phyloP scores from a whole-genome alignment of 1,284 basidiomycete genomes.

The Phaffia rhodozyma region DNA sequence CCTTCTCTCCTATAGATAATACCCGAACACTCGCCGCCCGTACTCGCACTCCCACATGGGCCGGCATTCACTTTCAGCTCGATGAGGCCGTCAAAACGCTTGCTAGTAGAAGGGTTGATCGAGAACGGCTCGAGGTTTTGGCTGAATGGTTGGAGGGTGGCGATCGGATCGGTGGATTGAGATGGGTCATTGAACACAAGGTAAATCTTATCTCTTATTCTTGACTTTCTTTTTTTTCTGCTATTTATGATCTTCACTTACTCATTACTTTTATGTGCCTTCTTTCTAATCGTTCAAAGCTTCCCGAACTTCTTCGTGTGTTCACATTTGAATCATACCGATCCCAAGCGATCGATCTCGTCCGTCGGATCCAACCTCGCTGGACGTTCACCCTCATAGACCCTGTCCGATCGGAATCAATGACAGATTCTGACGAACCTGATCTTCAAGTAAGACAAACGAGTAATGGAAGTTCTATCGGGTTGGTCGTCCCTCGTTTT shows the following conservation, averaged over 20 bases:
- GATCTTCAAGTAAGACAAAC: too few species aligned
- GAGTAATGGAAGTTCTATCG: too few species aligned
- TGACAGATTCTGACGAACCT: too few species aligned
- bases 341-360: too few species aligned
- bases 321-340: background rate
- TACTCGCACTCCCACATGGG: background rate
- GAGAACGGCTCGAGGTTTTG: slow-evolving; percentile 28
- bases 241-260: background rate
- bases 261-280: background rate
- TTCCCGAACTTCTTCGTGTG: background rate
- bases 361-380: too few species aligned
- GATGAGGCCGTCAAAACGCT: slow-evolving; percentile 21
- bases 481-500: too few species aligned
- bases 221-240: background rate
- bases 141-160: slow-evolving; percentile 23
- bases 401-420: too few species aligned
- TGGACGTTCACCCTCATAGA: too few species aligned
- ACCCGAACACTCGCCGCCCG: background rate
- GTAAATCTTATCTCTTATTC: background rate
- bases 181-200: slow-evolving; percentile 11
- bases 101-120: slow-evolving; percentile 24
- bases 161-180: slow-evolving; percentile 15
- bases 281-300: background rate
- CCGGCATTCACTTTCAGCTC: background rate
- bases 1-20: background rate